A percentile compares a stretch with the other conserved stretches of the same genome.
Conservation (phyloP, 495 filamentous ascomycete species). For the Podospora didyma region DNA sequence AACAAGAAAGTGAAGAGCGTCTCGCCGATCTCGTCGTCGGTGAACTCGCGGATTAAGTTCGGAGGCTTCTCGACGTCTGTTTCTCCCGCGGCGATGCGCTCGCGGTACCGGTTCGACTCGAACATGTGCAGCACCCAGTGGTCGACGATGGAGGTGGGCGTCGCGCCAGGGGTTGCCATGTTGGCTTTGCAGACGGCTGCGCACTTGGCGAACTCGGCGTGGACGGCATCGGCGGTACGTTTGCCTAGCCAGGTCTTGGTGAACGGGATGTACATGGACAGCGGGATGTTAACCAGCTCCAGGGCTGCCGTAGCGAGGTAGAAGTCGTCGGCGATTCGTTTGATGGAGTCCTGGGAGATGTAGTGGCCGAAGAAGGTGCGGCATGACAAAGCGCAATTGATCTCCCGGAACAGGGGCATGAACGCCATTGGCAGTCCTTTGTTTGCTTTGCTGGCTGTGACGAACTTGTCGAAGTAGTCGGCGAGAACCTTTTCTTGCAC, state of each 20-base stretch:
- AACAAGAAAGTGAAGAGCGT: constrained; percentile 95
- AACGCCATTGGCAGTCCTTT: constrained; percentile 68
- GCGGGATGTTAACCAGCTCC: too few relatives aligned
- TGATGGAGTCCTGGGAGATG: too few relatives aligned
- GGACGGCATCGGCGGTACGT: constrained; percentile 91
- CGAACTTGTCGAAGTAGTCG: constrained; percentile 70
- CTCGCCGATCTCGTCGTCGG: constrained; percentile 81
- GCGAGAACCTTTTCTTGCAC: constrained; percentile 83
- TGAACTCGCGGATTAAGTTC: constrained; percentile 75
- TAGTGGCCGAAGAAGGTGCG: constrained; percentile 91
- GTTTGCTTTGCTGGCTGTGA: constrained; percentile 63
- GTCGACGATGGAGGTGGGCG: constrained; percentile 83
- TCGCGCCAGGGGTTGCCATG: constrained; percentile 74
- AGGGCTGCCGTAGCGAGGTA: too few relatives aligned
- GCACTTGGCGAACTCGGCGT: constrained; percentile 91
- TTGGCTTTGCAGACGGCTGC: constrained; percentile 80
- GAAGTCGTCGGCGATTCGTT: too few relatives aligned
- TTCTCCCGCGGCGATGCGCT: constrained; percentile 62
- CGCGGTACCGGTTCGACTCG: constrained; percentile 69
- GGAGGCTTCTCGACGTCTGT: constrained; percentile 68
- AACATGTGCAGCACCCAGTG: constrained; percentile 81
- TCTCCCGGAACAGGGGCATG: constrained; percentile 85
- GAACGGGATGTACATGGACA: too few relatives aligned
- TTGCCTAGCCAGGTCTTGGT: constrained; percentile 87
- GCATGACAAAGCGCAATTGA: constrained; percentile 87